Evolutionary conservation across 208 protist genomes (phyloP).

Genomic region (Trichomonas tenax): DNA sequence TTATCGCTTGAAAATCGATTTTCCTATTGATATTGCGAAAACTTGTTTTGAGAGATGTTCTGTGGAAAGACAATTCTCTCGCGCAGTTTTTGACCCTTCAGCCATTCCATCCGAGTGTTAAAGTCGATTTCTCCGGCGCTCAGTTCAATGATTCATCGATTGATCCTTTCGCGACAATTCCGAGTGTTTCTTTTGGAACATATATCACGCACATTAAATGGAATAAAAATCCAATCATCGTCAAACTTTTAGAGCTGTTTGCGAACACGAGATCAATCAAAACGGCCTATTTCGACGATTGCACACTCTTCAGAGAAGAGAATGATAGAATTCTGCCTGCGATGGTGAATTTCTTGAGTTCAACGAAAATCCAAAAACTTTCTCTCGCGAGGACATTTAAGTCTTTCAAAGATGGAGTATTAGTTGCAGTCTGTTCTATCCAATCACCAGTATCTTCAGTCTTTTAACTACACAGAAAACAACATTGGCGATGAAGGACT

Average conservation of each 20-base stretch:
- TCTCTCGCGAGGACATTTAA: not conserved
- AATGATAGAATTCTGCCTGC: not conserved
- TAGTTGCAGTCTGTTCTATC: not conserved
- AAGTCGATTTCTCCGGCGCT: not conserved
- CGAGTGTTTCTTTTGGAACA: no score
- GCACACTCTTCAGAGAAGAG: not conserved
- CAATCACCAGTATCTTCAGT: not conserved
- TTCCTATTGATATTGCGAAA: not conserved
- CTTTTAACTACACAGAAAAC: not conserved
- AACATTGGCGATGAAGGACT: not conserved
- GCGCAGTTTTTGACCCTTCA: not conserved
- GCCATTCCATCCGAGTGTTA: not conserved
- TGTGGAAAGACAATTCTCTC: not conserved
- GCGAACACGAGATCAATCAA: not conserved
- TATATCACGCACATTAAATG: not conserved
- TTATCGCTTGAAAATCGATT: not conserved
- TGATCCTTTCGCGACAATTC: not conserved
- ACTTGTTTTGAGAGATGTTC: not conserved
- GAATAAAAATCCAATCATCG: not conserved
- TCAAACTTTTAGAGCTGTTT: not conserved
- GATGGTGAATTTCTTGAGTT: not conserved
- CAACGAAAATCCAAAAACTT: not conserved
- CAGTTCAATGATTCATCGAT: not conserved
- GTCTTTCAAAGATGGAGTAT: not conserved
- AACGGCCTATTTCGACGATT: not conserved